A percentile compares a stretch with the other conserved stretches of the same genome.
Conservation (phyloP, 176 grass and related monocot genomes). For the Oryza officinalis region DNA sequence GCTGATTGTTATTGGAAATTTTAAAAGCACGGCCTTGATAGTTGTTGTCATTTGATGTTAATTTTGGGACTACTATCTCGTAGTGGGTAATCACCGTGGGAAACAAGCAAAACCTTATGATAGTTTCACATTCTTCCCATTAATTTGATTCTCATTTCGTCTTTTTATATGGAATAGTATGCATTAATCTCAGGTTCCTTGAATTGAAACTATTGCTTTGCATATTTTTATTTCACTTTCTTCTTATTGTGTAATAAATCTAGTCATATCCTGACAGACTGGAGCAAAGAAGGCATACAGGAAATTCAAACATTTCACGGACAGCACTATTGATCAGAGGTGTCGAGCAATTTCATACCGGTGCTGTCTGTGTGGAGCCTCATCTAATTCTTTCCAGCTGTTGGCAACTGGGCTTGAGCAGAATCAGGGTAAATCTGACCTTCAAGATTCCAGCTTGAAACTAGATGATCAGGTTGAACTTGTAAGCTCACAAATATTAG, state of each 20-base stretch:
- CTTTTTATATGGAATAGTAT: neutral
- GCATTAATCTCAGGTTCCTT: neutral
- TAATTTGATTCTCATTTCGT: neutral
- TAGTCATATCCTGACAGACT: slow-evolving; percentile 52
- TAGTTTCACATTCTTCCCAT: neutral
- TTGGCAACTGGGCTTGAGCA: slow-evolving; percentile 48
- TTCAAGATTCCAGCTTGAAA: slow-evolving; percentile 32
- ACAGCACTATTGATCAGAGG: slow-evolving; percentile 55
- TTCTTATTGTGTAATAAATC: slow-evolving; percentile 25
- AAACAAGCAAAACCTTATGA: neutral
- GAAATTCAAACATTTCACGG: slow-evolving; percentile 58
- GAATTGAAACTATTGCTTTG: neutral
- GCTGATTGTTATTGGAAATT: neutral
- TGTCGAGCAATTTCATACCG: slow-evolving; percentile 43
- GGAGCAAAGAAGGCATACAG: slow-evolving; percentile 66
- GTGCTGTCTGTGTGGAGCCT: slow-evolving; percentile 72
- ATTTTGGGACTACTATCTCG: neutral
- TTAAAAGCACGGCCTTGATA: neutral
- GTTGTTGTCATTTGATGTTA: neutral
- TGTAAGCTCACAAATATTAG: neutral
- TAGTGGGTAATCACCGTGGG: neutral
- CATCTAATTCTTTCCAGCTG: slow-evolving; percentile 62
- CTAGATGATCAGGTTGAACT: slow-evolving; percentile 59
- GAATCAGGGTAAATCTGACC: slow-evolving; percentile 43
- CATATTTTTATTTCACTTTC: neutral